phyloP scores from a whole-genome alignment of 1,139 yeast genomes.

The Taiozyma sp. region DNA sequence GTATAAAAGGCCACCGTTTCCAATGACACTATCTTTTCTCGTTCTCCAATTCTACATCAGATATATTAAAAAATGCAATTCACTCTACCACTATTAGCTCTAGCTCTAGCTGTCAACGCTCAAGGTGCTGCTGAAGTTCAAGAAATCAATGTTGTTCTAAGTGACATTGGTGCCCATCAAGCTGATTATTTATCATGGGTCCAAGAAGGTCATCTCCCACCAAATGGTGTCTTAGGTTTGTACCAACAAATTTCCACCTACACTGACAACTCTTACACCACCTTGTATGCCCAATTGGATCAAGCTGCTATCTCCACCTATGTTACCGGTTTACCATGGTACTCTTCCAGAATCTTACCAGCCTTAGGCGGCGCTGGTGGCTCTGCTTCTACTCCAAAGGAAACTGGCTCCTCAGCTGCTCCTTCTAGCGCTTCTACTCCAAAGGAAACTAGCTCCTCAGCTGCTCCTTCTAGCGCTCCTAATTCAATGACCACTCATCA shows the following conservation, averaged over 20 bases:
- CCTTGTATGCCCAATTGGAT: conserved; percentile 27
- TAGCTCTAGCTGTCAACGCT: conserved; percentile 12
- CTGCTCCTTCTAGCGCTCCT: neutral
- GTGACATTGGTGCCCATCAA: conserved; percentile 26
- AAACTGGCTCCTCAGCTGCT: neutral
- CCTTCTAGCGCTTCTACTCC: conserved; percentile 13
- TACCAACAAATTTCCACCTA: conserved; percentile 33
- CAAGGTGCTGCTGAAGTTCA: conserved; percentile 21
- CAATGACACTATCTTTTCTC: neutral
- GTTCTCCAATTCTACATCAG: neutral
- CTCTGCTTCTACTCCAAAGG: conserved; percentile 19
- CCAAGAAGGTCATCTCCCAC: conserved; percentile 20
- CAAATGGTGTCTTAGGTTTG: conserved; percentile 29
- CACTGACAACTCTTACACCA: conserved; percentile 37
- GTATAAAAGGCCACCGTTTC: neutral
- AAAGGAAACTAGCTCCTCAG: neutral
- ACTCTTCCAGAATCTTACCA: conserved; percentile 32
- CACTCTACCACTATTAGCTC: conserved; percentile 2
- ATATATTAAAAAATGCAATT: conserved; percentile 4
- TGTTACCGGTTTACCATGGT: conserved; percentile 39
- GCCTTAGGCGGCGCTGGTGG: conserved; percentile 22
- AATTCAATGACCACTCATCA: neutral
- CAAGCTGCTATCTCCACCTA: conserved; percentile 28
- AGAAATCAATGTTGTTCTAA: conserved; percentile 24
- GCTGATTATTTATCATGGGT: conserved; percentile 27